These are phyloP conservation scores for Neurospora sp. DNA, from an alignment of 495 filamentous ascomycete genomes.

Conservation along the genomic window DNA sequence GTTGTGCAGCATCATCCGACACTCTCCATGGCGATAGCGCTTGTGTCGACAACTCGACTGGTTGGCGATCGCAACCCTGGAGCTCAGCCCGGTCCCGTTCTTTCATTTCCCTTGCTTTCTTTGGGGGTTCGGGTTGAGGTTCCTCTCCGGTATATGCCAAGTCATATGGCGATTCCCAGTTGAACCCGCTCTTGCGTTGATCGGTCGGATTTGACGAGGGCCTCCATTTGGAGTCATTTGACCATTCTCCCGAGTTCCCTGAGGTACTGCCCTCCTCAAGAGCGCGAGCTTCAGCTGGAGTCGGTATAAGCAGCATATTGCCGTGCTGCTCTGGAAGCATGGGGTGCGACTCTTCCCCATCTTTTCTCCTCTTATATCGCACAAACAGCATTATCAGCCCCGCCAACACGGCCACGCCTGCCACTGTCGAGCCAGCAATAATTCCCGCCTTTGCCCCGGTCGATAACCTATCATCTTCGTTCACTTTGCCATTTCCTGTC, in stretches of 20 bases:
- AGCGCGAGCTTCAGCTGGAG: conserved; percentile 1
- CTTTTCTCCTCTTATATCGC: conserved; percentile 10
- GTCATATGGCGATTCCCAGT: conserved; percentile 25
- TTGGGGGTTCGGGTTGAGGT: not conserved
- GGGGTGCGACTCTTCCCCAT: conserved; percentile 22
- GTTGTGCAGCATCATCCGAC: not conserved
- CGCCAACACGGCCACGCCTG: conserved; percentile 12
- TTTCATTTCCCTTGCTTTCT: not conserved
- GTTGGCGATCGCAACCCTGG: not conserved
- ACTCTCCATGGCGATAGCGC: not conserved
- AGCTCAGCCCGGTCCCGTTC: not conserved
- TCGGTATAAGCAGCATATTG: conserved; percentile 7
- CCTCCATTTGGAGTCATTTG: conserved; percentile 11
- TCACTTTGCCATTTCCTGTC: not conserved
- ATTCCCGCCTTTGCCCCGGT: conserved; percentile 15
- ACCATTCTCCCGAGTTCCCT: conserved; percentile 4
- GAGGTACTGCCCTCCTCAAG: not conserved
- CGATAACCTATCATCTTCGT: conserved; percentile 7
- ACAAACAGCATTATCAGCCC: conserved; percentile 14
- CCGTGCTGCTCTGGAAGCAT: conserved; percentile 20
- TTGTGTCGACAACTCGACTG: not conserved
- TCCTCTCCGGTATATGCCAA: conserved; percentile 4
- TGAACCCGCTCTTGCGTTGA: conserved; percentile 13
- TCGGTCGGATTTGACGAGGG: conserved; percentile 5
- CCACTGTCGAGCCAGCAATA: conserved; percentile 14